Evolutionary conservation across 306 rosid genomes (phyloP).

Genomic region (Vachellia collinsii): DNA sequence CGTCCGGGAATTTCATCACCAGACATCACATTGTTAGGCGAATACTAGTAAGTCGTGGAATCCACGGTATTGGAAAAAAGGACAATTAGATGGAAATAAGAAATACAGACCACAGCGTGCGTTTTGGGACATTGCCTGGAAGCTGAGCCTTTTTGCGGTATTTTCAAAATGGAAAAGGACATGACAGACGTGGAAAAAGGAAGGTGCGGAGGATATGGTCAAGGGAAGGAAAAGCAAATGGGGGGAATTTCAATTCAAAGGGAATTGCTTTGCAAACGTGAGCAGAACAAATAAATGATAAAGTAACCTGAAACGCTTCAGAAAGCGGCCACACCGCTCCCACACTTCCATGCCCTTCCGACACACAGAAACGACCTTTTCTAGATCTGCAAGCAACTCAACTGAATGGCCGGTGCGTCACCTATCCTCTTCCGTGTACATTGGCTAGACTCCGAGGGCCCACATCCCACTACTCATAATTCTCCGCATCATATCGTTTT

Average conservation of each 20-base stretch:
- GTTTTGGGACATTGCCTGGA: too few species aligned
- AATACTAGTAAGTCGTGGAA: too few species aligned
- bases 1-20: too few species aligned
- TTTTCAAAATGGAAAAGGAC: too few species aligned
- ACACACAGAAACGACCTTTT: neutral
- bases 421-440: neutral
- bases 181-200: neutral
- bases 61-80: too few species aligned
- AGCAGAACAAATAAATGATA: neutral
- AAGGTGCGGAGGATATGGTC: neutral
- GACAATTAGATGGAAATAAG: too few species aligned
- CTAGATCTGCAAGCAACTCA: slow-evolving; percentile 1
- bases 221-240: neutral
- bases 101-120: too few species aligned
- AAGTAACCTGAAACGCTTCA: neutral
- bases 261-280: neutral
- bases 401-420: slow-evolving; percentile 18
- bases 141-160: too few species aligned
- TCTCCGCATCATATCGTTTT: too few species aligned
- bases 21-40: too few species aligned
- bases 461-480: too few species aligned
- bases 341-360: neutral
- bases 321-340: neutral
- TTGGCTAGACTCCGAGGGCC: too few species aligned
- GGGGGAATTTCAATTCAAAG: neutral